Evolutionary conservation across 2,329 filamentous ascomycete species (phyloP).

Genomic region (Penicillium griseofulvum): DNA sequence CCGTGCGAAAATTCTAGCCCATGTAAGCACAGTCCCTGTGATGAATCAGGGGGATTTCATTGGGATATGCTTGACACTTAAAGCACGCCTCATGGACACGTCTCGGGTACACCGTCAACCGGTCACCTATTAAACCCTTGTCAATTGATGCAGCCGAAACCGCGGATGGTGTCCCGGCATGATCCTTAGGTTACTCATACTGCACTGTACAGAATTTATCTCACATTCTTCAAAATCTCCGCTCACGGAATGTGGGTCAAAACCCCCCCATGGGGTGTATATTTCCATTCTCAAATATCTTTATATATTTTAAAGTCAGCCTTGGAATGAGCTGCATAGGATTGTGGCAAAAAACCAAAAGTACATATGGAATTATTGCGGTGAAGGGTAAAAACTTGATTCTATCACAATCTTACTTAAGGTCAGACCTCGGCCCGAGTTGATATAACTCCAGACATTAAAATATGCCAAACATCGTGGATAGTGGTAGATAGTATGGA

Average conservation of each 20-base stretch:
- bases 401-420: not conserved
- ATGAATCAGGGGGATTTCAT: not conserved
- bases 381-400: not conserved
- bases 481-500: not conserved
- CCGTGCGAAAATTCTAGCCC: not conserved
- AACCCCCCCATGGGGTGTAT: constrained; percentile 7
- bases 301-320: not conserved
- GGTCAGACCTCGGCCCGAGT: not conserved
- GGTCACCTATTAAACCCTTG: constrained; percentile 7
- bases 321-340: not conserved
- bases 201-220: constrained; percentile 2
- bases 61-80: no score
- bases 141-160: constrained; percentile 8
- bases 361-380: not conserved
- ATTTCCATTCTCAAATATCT: not conserved
- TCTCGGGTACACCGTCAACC: constrained; percentile 11
- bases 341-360: not conserved
- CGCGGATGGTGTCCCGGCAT: constrained; percentile 4
- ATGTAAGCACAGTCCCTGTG: not conserved
- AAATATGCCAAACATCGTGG: not conserved
- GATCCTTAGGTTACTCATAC: constrained; percentile 14
- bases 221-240: constrained; percentile 6
- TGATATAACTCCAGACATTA: not conserved
- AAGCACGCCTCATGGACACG: constrained; percentile 3
- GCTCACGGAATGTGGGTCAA: constrained; percentile 5